Evolutionary conservation across 1,284 basidiomycete genomes (phyloP), one percentile per base, ranked within the genome.

Genomic region (Boletus hoseneyae): DNA sequence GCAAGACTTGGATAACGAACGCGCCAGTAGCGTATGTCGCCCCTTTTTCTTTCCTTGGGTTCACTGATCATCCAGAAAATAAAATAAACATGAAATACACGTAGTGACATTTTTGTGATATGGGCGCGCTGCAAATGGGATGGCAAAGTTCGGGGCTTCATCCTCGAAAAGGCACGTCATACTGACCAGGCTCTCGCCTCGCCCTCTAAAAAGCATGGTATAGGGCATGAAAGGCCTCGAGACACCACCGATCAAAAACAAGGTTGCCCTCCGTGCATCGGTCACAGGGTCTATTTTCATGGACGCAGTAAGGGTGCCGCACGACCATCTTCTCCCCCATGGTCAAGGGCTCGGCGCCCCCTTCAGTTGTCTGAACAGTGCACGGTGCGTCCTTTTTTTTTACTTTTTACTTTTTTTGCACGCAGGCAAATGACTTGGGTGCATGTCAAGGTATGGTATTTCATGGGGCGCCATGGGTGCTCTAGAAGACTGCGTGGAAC

Each of bases 121-220:
- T 98, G 96, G 96, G 95, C 95, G 1, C 87, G 85, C 46, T 96
- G 93, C 71, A 90, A 91, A 64, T 96, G 93, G 93, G 93, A 96
- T 66, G 78, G 80, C 60, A 93, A 92, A 68, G 77, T 98, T 53
- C 84, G 93, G 40, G 96, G 96, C 0, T 98, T 99, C 71, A 67
- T 98, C 40, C 73, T 97, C 7, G 93, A 97, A 63, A 96, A 95
- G 79, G 90, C 36, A 51, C 46, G 50, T 51, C n/a, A 11, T 23
- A 8, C 40, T 45, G 5, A 8, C 18, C 4, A n/a, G 4, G 4
- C 21, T 36, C 9, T 36, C 9, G 7, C 21, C 33, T 27, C 7
- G 34, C 36, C 4, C 11, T 48, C 21, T 15, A 23, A 45, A 18
- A 11, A 15, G 23, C 23, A 19, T 39, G 42, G 15, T 10, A 25